phyloP scores from a whole-genome alignment of 148 eudicot genomes.

The Camellia japonica region DNA sequence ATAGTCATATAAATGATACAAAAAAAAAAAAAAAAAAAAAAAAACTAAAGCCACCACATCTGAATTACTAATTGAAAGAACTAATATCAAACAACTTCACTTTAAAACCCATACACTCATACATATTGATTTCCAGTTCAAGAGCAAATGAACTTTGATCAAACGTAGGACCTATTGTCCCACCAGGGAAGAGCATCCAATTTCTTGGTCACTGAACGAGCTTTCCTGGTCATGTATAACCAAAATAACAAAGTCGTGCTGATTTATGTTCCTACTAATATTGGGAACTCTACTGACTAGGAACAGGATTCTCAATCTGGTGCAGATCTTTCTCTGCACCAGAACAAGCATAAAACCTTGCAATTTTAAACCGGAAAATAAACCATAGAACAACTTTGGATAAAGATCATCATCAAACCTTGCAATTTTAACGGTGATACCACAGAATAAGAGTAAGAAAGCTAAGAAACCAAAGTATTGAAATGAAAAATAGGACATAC shows the following conservation, averaged over 20 bases:
- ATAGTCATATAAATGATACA: neutral
- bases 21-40: neutral
- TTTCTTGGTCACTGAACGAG: neutral
- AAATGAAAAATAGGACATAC: conserved; percentile 42
- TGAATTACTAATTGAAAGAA: neutral
- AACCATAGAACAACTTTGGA: neutral
- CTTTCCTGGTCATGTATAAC: no score
- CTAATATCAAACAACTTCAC: neutral
- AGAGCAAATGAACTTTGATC: neutral
- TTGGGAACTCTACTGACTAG: no score
- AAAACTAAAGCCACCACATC: neutral
- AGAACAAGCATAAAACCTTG: conserved; percentile 10
- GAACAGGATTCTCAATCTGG: neutral
- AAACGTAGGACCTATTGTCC: neutral
- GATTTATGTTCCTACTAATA: no score
- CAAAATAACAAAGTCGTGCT: no score
- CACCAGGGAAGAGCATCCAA: conserved; percentile 2
- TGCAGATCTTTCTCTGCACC: neutral
- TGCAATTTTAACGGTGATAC: neutral
- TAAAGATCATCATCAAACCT: neutral
- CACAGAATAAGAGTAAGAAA: neutral
- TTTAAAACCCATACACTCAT: neutral
- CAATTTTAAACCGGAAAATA: neutral
- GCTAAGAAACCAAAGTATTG: neutral
- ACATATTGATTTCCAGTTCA: neutral